Evolutionary conservation across 345 rosid genomes (phyloP).

Genomic region (Tarenaya hassleriana): DNA sequence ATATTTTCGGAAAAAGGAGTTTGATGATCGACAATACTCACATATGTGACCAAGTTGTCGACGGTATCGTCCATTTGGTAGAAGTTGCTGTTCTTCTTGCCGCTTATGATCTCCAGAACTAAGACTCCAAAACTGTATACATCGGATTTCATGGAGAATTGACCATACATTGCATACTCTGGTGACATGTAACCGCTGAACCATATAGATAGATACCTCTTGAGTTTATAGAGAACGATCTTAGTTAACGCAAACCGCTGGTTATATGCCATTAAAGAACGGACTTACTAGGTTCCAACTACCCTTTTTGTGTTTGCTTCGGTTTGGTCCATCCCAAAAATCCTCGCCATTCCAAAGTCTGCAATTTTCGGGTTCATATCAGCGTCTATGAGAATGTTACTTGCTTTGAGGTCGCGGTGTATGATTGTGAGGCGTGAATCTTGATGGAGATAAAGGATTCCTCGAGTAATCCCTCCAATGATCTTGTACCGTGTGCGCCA

Average conservation of each 20-base stretch:
- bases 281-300: slow-evolving; percentile 46
- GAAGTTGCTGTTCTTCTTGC: slow-evolving; percentile 16
- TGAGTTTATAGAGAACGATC: background rate
- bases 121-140: slow-evolving; percentile 26
- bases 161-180: slow-evolving; percentile 25
- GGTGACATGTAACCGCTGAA: slow-evolving; percentile 28
- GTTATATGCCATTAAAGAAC: no score
- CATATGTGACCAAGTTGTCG: slow-evolving; percentile 24
- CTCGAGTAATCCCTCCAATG: slow-evolving; percentile 38
- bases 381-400: slow-evolving; percentile 41
- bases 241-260: no score
- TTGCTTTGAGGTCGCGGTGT: slow-evolving; percentile 36
- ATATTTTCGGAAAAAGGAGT: background rate
- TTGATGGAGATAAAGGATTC: slow-evolving; percentile 34
- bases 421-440: slow-evolving; percentile 42
- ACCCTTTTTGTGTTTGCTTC: slow-evolving; percentile 33
- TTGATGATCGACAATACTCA: slow-evolving; percentile 11
- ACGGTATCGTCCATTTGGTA: background rate
- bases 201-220: slow-evolving; percentile 3
- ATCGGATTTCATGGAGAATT: slow-evolving; percentile 30
- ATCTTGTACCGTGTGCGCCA: slow-evolving; percentile 32
- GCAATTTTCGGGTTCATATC: slow-evolving; percentile 36
- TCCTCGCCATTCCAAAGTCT: slow-evolving; percentile 43
- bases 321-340: slow-evolving; percentile 30
- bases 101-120: slow-evolving; percentile 25